A percentile compares a stretch with the other conserved stretches of the same genome.
Conservation (phyloP, 352 stramenopile genomes). For the Globisporangium emineosum region DNA sequence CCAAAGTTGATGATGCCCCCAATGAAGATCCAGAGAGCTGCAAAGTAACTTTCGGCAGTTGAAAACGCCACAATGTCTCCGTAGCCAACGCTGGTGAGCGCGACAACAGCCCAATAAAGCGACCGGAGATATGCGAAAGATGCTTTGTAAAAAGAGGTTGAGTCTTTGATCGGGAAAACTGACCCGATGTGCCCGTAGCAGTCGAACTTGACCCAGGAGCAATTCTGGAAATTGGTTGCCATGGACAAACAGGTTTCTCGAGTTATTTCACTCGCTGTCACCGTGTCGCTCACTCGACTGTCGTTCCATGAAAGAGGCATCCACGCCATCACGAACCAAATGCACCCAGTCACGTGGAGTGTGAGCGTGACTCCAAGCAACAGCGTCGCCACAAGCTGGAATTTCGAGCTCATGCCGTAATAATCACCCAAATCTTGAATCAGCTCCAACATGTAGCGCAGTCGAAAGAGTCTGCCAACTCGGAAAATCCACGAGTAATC, state of each 20-base stretch:
- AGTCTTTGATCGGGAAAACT: slow-evolving; percentile 43
- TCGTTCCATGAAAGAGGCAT: slow-evolving; percentile 23
- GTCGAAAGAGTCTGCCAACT: slow-evolving; percentile 40
- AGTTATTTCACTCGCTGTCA: slow-evolving; percentile 12
- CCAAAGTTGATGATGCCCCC: slow-evolving; percentile 78
- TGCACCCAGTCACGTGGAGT: slow-evolving; percentile 59
- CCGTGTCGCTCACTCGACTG: background rate
- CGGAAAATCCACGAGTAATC: slow-evolving; percentile 44
- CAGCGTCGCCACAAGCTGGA: slow-evolving; percentile 43
- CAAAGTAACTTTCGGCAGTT: slow-evolving; percentile 67
- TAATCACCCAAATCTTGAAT: slow-evolving; percentile 55
- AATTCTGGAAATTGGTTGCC: slow-evolving; percentile 54
- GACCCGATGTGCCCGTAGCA: slow-evolving; percentile 61
- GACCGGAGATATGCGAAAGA: slow-evolving; percentile 70
- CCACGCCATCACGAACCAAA: slow-evolving; percentile 74
- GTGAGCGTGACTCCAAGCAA: slow-evolving; percentile 48
- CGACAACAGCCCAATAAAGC: slow-evolving; percentile 74
- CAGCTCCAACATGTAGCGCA: slow-evolving; percentile 39
- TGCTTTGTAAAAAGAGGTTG: slow-evolving; percentile 33
- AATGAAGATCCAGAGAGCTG: slow-evolving; percentile 72
- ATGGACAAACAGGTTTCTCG: slow-evolving; percentile 44
- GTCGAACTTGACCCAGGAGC: slow-evolving; percentile 68
- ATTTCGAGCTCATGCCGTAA: slow-evolving; percentile 59
- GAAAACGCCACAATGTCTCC: slow-evolving; percentile 75
- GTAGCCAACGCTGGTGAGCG: slow-evolving; percentile 68